Conservation (phyloP, 2,329 filamentous ascomycete genomes). For the Teratosphaeria viscida region DNA sequence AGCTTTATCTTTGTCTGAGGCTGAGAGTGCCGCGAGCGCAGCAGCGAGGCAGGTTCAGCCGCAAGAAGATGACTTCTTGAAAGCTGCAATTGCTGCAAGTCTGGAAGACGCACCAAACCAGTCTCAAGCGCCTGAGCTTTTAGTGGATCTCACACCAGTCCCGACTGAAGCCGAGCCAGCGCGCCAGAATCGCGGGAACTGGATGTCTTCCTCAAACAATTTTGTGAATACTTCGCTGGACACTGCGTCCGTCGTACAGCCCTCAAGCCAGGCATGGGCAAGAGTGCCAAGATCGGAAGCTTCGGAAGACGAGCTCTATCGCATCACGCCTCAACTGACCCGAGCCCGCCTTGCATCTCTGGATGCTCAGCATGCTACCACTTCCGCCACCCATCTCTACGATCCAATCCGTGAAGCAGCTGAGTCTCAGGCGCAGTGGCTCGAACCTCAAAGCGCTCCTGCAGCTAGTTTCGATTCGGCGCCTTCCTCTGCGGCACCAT, state of each 20-base stretch:
- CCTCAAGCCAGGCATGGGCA: background rate
- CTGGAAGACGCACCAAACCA: constrained; percentile 18
- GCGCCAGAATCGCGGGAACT: constrained; percentile 7
- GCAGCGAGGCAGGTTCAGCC: constrained; percentile 12
- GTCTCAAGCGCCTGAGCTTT: constrained; percentile 10
- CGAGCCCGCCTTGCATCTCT: constrained; percentile 20
- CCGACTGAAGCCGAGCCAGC: constrained; percentile 7
- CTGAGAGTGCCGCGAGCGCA: constrained; percentile 18
- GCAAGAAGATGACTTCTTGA: constrained; percentile 20
- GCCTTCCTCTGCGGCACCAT: constrained; percentile 12
- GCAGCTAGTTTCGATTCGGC: constrained; percentile 23
- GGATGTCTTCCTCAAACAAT: constrained; percentile 12
- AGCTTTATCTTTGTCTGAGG: constrained; percentile 26
- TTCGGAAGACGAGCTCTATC: constrained; percentile 22
- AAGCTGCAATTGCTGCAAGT: constrained; percentile 26
- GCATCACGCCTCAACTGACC: constrained; percentile 23
- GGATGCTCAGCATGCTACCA: constrained; percentile 8
- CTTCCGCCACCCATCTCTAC: constrained; percentile 8
- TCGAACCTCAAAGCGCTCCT: constrained; percentile 4
- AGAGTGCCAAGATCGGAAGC: constrained; percentile 6
- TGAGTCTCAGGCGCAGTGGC: constrained; percentile 1
- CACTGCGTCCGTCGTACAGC: background rate
- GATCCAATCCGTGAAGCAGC: constrained; percentile 24
- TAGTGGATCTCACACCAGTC: constrained; percentile 18
- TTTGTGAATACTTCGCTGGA: constrained; percentile 3